These are phyloP conservation scores for Zizania palustris DNA, from an alignment of 202 grass and related monocot species.

Conservation along the genomic window DNA sequence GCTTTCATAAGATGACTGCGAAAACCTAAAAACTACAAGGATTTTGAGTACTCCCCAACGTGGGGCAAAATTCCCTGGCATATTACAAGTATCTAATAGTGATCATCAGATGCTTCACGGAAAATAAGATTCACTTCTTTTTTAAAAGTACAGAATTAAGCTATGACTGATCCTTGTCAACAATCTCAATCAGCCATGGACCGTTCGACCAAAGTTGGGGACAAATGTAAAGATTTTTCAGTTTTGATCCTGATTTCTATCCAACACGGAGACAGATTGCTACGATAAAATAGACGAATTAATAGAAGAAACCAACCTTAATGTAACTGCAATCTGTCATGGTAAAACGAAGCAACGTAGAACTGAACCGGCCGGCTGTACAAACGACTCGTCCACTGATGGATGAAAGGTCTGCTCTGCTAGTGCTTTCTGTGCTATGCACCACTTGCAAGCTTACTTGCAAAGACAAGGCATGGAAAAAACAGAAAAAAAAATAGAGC, in stretches of 20 bases:
- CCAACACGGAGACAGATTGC: neutral
- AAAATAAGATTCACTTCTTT: slow-evolving; percentile 15
- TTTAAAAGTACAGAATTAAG: neutral
- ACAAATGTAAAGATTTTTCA: neutral
- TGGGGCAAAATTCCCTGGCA: neutral
- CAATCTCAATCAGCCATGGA: neutral
- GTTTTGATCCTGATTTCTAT: neutral
- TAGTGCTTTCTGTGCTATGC: neutral
- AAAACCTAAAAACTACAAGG: too few relatives aligned
- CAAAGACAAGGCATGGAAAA: neutral
- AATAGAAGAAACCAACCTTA: neutral
- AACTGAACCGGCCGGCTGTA: neutral
- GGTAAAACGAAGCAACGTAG: neutral
- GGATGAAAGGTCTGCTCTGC: neutral
- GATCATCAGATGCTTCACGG: neutral
- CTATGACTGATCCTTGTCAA: neutral
- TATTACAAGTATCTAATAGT: neutral
- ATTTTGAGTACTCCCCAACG: neutral
- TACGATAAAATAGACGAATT: neutral
- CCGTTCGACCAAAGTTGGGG: neutral
- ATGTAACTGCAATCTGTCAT: neutral
- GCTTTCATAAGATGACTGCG: too few relatives aligned
- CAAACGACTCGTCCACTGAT: neutral
- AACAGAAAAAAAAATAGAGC: neutral
- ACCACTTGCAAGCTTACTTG: neutral